Evolutionary conservation across 495 filamentous ascomycete species (phyloP), one percentile per base, ranked within the genome.

Genomic region (Penicillium cosmopolitanum): DNA sequence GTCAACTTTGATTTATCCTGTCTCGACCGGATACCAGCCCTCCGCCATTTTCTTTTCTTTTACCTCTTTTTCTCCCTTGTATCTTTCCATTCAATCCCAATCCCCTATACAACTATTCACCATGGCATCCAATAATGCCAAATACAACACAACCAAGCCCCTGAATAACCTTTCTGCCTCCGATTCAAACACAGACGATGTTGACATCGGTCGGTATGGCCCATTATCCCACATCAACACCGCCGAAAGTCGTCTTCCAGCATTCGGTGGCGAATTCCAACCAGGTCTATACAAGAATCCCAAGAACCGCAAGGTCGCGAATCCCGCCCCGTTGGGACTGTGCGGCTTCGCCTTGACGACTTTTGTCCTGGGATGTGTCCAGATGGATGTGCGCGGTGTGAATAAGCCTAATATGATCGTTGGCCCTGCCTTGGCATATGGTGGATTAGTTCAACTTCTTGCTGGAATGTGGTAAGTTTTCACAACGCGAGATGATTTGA

Each of bases 221-320:
- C 88, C 90, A 12, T 82, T 91, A 35, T 83, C 83, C 13, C 84
- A 87, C 66, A 70, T 82, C 62, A 85, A 86, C 72, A 82, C 85
- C 12, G 80, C 79, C 54, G 80, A 84, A 50, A 84, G 79, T 11
- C 75, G 79, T n/a, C 71, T 90, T 43, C 87, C 89, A 40, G 88
- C 93, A 72, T 96, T 95, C 70, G 93, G 90, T 57, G 92, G 92
- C 77, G 89, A 91, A 60, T 89, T 94, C 75, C 93, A 97, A 71
- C 93, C 93, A 5, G 93, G 91, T 81, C 84, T 90, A 8, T 96
- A 89, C 46, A 48, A 28, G 46, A 25, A 19, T 28, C 46, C 46
- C 65, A 85, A 84, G 72, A 71, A 82, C 53, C 85, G 89, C 68
- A 92, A 91, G 71, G 80, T 90, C 66, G 88, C 85, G 72, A 91